Percentiles rank a stretch among this genome's conserved stretches.
These are phyloP conservation scores for Oleoguttula mirabilis DNA, from an alignment of 495 filamentous ascomycete species.

Conservation along the genomic window DNA sequence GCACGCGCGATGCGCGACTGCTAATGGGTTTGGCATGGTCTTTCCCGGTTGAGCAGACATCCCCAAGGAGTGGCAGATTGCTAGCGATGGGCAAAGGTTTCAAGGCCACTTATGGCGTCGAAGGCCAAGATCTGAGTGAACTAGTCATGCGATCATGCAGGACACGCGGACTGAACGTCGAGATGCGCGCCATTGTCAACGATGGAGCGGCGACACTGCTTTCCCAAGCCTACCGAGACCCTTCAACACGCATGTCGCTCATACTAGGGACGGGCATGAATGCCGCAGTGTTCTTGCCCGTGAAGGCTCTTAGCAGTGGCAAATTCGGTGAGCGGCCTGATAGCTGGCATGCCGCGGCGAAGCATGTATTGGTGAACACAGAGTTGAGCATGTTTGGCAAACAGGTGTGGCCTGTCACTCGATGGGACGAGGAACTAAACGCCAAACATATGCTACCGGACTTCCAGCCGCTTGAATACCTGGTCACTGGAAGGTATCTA, in stretches of 20 bases:
- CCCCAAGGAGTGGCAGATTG: constrained; percentile 43
- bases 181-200: constrained; percentile 34
- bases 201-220: constrained; percentile 33
- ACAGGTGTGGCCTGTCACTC: constrained; percentile 29
- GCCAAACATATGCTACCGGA: constrained; percentile 28
- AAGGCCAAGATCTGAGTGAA: constrained; percentile 47
- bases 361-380: constrained; percentile 35
- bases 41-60: constrained; percentile 55
- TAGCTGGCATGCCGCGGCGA: constrained; percentile 27
- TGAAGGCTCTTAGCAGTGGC: constrained; percentile 21
- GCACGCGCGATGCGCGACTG: constrained; percentile 27
- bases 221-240: constrained; percentile 32
- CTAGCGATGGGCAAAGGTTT: constrained; percentile 61
- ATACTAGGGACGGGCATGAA: constrained; percentile 37
- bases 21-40: constrained; percentile 57
- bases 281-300: constrained; percentile 32
- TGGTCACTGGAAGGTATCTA: constrained; percentile 41
- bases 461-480: constrained; percentile 37
- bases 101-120: constrained; percentile 42
- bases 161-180: constrained; percentile 33
- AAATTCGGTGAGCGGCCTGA: constrained; percentile 31
- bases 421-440: constrained; percentile 35
- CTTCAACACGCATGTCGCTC: constrained; percentile 30
- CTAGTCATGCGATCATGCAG: constrained; percentile 47
- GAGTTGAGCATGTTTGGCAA: constrained; percentile 37